Evolutionary conservation across 176 grass and related monocot species (phyloP).

Genomic region (Aechmea fasciata): DNA sequence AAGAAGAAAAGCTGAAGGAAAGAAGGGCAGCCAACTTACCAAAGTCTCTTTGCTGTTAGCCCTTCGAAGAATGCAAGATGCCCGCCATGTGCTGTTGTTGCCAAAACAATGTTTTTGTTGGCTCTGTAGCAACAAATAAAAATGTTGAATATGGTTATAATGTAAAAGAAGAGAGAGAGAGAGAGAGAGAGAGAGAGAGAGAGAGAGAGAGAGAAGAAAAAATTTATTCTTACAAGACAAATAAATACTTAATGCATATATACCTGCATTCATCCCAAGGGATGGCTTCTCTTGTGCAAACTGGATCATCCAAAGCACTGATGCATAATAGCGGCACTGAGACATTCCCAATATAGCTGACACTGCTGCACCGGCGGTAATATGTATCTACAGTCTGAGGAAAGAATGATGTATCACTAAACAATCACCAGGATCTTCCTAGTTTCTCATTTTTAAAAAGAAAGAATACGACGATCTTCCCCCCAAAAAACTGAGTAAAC

Average conservation of each 20-base stretch:
- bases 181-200: too few species aligned
- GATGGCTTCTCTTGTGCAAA: constrained; percentile 93
- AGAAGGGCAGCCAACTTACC: constrained; percentile 28
- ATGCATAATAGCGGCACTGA: constrained; percentile 81
- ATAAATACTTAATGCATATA: constrained; percentile 1
- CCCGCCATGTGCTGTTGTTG: constrained; percentile 82
- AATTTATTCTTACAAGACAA: constrained; percentile 6
- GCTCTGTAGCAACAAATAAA: constrained; percentile 46
- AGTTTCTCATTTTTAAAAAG: too few species aligned
- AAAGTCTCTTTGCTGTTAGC: constrained; percentile 59
- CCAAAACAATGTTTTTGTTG: constrained; percentile 92
- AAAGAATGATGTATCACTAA: constrained; percentile 5
- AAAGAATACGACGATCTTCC: too few species aligned
- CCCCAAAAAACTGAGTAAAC: too few species aligned
- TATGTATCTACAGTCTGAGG: constrained; percentile 97
- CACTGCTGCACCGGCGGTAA: constrained; percentile 84
- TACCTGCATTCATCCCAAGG: constrained; percentile 99
- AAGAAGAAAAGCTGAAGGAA: constrained; percentile 2
- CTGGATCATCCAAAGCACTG: constrained; percentile 89
- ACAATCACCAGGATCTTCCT: too few species aligned
- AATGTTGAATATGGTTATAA: constrained; percentile 4
- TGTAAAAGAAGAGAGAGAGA: background rate
- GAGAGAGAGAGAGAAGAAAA: too few species aligned
- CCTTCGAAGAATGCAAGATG: constrained; percentile 96
- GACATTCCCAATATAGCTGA: constrained; percentile 62